Base-by-base conservation (phyloP, 208 protist species). In the Leishmania turanica region DNA sequence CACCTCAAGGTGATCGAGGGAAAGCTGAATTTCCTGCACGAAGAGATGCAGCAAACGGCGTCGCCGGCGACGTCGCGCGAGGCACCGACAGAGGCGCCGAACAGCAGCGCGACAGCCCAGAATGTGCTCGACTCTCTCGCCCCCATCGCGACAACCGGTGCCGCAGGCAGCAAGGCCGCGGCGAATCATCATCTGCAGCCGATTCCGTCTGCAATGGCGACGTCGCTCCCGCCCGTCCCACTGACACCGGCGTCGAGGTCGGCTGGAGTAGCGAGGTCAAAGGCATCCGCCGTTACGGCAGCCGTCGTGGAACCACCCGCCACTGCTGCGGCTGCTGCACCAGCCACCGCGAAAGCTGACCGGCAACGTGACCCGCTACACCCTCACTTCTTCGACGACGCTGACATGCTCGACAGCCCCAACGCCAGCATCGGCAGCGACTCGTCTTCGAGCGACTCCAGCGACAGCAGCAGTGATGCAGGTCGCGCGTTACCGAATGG, bases 21-120 rank as follows among this genome's bases (percentile, higher is more conserved):
- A 5, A 93, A 94, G 82, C 83, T 95, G 69, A 84, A 80, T 4
- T 45, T 53, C 9, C 90, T 95, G 81, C 92, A 93, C 71, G 83
- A 84, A 19, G 93, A 95, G 49, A 80, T 95, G 51, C 80, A 86
- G 71, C 82, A 77, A 24, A 42, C 88, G 45, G 47, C 78, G 9
- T 58, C 64, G 27, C n/a, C 79, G 3, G 17, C 60, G 56, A n/a
- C 72, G 40, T 40, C 78, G 71, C 37, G 40, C 65, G 60, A 42
- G 19, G 19, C 73, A 49, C 21, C 49, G 19, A 37, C 60, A 0
- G 37, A 27, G 3, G 40, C 58, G 37, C 56, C 2, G 17, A 24
- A 1, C 9, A 34, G 8, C 31, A 66, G 31, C 2, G 19, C 37
- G 4, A 13, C 8, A 58, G 19, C 51, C 37, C 71, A 73, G 65